Evolutionary conservation across 1,139 yeast species (phyloP).

Genomic region (Lodderomyces beijingensis): DNA sequence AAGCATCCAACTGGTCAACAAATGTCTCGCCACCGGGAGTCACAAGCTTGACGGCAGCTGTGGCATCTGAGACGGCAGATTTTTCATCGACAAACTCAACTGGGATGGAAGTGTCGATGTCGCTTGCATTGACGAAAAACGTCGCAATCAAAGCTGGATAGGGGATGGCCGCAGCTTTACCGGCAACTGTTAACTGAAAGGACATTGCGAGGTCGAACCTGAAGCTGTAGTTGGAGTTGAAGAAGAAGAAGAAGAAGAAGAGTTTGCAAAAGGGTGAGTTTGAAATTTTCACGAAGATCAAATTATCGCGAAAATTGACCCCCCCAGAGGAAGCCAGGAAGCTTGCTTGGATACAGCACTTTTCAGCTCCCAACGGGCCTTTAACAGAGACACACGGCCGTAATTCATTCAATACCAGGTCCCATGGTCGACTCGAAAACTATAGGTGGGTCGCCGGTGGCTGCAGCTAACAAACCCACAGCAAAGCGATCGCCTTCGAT

Average conservation of each 20-base stretch:
- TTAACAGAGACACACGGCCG: no score
- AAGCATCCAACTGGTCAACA: conserved; percentile 40
- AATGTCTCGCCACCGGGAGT: conserved; percentile 45
- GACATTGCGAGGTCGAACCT: conserved; percentile 17
- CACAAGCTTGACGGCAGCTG: conserved; percentile 40
- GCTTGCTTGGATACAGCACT: no score
- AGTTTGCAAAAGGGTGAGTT: conserved; percentile 1
- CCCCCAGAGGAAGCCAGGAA: no score
- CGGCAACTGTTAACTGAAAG: conserved; percentile 60
- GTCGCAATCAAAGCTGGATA: conserved; percentile 81
- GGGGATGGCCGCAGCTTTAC: conserved; percentile 79
- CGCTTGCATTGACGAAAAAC: conserved; percentile 57
- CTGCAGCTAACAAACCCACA: conserved; percentile 41
- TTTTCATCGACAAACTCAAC: conserved; percentile 68
- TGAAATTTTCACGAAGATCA: no score
- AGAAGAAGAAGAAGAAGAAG: not conserved
- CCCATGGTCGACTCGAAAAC: no score
- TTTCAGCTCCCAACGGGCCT: no score
- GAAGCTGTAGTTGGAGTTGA: not conserved
- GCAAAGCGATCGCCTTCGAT: conserved; percentile 93
- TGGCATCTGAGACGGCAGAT: conserved; percentile 30
- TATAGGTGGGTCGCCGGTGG: conserved; percentile 9
- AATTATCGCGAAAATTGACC: no score
- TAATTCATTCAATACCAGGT: no score
- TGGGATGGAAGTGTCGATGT: conserved; percentile 45